A percentile compares a stretch with the other conserved stretches of the same genome.
Evolutionary conservation across 2,329 filamentous ascomycete species (phyloP).

Genomic region (Triangularia setosa): DNA sequence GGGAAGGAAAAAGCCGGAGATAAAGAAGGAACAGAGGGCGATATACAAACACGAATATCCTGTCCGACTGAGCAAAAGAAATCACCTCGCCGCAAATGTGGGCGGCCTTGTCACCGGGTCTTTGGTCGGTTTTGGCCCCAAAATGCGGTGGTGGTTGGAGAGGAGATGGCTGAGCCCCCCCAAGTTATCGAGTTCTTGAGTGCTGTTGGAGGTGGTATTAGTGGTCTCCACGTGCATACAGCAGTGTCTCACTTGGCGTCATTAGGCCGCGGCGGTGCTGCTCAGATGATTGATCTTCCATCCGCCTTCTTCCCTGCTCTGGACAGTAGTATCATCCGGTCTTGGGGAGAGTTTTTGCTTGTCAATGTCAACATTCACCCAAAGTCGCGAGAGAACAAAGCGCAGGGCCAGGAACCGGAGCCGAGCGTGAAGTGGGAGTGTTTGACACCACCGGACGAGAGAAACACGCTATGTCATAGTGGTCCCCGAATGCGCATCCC

Average conservation of each 20-base stretch:
- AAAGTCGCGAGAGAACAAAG: neutral
- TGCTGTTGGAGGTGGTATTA: neutral
- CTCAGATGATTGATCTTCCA: neutral
- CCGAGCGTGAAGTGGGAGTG: too few species aligned
- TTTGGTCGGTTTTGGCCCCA: neutral
- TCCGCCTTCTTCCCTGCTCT: neutral
- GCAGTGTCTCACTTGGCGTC: slow-evolving; percentile 19
- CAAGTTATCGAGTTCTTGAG: neutral
- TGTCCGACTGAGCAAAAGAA: neutral
- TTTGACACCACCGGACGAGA: neutral
- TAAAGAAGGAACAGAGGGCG: neutral
- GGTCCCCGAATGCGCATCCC: neutral
- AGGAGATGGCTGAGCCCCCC: neutral
- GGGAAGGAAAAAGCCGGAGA: neutral
- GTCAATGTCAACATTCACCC: neutral
- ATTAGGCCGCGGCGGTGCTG: slow-evolving; percentile 4
- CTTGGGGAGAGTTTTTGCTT: neutral
- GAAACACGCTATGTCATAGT: slow-evolving; percentile 14
- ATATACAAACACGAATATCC: neutral
- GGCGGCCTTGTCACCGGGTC: slow-evolving; percentile 7
- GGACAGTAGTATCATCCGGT: neutral
- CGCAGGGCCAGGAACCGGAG: neutral
- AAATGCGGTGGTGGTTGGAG: slow-evolving; percentile 10
- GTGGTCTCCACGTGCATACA: slow-evolving; percentile 15
- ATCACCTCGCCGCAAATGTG: slow-evolving; percentile 8